phyloP scores from a whole-genome alignment of 192 early-diverging fungal genomes.

The Mortierella alpina region DNA sequence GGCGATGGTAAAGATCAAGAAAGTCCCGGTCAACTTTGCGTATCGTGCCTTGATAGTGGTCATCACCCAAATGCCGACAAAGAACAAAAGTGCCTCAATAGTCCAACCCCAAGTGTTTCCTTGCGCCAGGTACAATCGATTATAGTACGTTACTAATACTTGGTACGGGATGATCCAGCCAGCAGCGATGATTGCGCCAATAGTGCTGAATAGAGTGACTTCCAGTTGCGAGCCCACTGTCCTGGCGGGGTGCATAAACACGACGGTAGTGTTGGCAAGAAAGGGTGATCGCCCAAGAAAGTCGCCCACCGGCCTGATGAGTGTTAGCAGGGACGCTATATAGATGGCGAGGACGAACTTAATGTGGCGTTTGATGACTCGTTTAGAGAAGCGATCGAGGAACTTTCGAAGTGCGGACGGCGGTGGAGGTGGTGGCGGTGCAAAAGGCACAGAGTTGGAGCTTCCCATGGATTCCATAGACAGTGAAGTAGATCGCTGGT shows the following conservation, averaged over 20 bases:
- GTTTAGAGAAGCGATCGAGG: slow-evolving; percentile 43
- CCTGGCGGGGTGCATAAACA: slow-evolving; percentile 61
- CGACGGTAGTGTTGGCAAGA: slow-evolving; percentile 40
- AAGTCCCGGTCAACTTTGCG: slow-evolving; percentile 58
- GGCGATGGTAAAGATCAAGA: slow-evolving; percentile 58
- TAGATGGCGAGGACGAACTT: slow-evolving; percentile 56
- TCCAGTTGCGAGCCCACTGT: slow-evolving; percentile 64
- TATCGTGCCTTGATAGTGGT: slow-evolving; percentile 53
- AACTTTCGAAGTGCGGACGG: slow-evolving; percentile 47
- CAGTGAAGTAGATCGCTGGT: slow-evolving; percentile 16
- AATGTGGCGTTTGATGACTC: slow-evolving; percentile 55
- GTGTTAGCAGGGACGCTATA: slow-evolving; percentile 37
- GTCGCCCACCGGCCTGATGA: slow-evolving; percentile 30
- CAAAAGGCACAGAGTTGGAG: slow-evolving; percentile 46
- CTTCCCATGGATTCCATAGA: slow-evolving; percentile 44
- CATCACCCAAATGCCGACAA: slow-evolving; percentile 56
- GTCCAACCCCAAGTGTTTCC: slow-evolving; percentile 41
- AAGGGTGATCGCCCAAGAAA: slow-evolving; percentile 40
- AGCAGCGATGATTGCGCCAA: slow-evolving; percentile 54
- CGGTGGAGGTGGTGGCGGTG: slow-evolving; percentile 37
- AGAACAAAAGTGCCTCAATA: slow-evolving; percentile 53
- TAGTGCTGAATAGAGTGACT: slow-evolving; percentile 53
- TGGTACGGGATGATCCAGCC: slow-evolving; percentile 53
- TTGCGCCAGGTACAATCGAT: slow-evolving; percentile 16
- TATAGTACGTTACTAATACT: slow-evolving; percentile 36